Evolutionary conservation across 495 filamentous ascomycete genomes (phyloP).

Genomic region (Aspergillus baeticus): DNA sequence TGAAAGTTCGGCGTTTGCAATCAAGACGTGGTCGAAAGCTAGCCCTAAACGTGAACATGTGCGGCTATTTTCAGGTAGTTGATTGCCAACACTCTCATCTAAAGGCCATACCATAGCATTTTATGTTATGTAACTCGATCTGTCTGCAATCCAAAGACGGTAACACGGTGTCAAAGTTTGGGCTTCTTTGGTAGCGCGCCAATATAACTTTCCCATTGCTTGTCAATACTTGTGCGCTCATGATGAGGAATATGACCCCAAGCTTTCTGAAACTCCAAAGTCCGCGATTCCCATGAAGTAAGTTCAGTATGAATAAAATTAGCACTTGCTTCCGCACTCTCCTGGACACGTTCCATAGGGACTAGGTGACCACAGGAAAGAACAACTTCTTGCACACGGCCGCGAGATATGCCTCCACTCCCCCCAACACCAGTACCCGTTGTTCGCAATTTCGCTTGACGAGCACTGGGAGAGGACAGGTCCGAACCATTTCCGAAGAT

Average conservation of each 20-base stretch:
- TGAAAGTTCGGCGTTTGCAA: no score
- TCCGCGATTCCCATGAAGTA: background rate
- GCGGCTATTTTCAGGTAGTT: no score
- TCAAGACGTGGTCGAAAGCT: no score
- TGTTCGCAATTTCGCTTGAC: constrained; percentile 55
- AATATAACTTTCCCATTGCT: constrained; percentile 11
- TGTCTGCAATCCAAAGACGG: no score
- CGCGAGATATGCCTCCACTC: constrained; percentile 56
- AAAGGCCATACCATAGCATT: no score
- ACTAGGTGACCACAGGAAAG: constrained; percentile 11
- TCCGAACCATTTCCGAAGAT: constrained; percentile 57
- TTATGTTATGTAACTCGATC: no score
- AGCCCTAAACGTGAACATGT: no score
- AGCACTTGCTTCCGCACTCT: constrained; percentile 3
- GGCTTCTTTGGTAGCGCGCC: background rate
- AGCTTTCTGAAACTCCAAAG: background rate
- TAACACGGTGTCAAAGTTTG: no score
- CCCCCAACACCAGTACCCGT: constrained; percentile 66
- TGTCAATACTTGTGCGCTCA: background rate
- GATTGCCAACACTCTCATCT: no score
- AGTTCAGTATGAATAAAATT: constrained; percentile 4
- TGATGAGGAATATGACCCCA: background rate
- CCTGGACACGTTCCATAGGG: constrained; percentile 13
- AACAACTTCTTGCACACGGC: constrained; percentile 52
- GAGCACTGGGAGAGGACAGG: constrained; percentile 43